These are phyloP conservation scores for Parastagonospora avenae DNA, from an alignment of 2,329 filamentous ascomycete species.

Conservation along the genomic window DNA sequence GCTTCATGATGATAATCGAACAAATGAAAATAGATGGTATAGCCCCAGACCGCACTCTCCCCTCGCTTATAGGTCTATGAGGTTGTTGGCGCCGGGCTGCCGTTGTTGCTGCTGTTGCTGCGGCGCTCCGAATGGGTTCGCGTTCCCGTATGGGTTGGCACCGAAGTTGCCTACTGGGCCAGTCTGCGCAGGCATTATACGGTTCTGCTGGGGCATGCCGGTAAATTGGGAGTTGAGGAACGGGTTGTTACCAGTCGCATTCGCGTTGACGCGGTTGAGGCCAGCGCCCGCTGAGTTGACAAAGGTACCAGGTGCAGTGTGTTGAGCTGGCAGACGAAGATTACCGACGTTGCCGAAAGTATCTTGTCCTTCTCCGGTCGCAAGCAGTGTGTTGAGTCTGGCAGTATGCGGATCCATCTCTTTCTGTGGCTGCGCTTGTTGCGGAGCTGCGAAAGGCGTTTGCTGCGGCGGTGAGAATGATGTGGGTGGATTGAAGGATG, in stretches of 20 bases:
- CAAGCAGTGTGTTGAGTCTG: conserved; percentile 83
- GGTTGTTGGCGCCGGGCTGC: conserved; percentile 58
- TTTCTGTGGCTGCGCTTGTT: conserved; percentile 34
- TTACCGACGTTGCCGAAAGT: conserved; percentile 98
- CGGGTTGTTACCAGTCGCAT: conserved; percentile 80
- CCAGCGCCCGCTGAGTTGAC: conserved; percentile 92
- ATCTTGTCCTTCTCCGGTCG: conserved; percentile 89
- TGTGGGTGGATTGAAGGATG: conserved; percentile 56
- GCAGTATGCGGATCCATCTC: conserved; percentile 65
- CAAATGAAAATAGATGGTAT: conserved; percentile 14
- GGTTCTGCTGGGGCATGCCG: conserved; percentile 61
- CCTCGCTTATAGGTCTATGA: conserved; percentile 63
- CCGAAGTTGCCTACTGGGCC: conserved; percentile 56
- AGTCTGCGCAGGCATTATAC: conserved; percentile 56
- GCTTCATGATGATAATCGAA: conserved; percentile 28
- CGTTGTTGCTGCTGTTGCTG: conserved; percentile 50
- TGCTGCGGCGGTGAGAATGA: conserved; percentile 50
- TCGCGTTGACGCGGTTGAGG: conserved; percentile 70
- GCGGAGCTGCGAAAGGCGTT: conserved; percentile 31
- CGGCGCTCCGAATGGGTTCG: conserved; percentile 62
- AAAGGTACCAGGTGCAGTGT: conserved; percentile 94
- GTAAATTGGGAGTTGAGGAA: conserved; percentile 87
- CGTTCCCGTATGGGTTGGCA: conserved; percentile 50
- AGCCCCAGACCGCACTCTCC: neutral
- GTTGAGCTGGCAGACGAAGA: conserved; percentile 91